These are phyloP conservation scores for Aspergillus vadensis DNA, from an alignment of 2,329 filamentous ascomycete genomes.

Conservation along the genomic window DNA sequence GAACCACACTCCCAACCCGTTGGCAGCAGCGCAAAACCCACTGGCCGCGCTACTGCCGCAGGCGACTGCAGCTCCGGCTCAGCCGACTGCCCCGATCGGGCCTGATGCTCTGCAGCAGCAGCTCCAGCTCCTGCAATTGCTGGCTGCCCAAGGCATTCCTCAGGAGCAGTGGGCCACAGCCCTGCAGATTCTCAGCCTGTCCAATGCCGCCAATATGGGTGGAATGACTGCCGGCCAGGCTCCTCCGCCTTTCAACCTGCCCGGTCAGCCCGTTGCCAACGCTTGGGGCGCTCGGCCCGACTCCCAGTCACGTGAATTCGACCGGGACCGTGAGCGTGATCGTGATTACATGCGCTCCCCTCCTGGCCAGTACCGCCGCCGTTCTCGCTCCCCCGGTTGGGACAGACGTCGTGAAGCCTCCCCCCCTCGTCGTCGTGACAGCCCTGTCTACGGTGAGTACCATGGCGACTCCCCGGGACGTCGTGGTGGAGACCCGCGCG, in stretches of 20 bases:
- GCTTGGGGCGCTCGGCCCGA: constrained; percentile 41
- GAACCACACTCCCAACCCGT: constrained; percentile 44
- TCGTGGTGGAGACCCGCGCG: constrained; percentile 59
- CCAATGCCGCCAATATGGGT: constrained; percentile 38
- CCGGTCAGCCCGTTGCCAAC: constrained; percentile 32
- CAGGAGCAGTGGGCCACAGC: constrained; percentile 72
- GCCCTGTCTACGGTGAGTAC: constrained; percentile 73
- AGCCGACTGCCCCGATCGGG: constrained; percentile 31
- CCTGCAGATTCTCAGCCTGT: constrained; percentile 53
- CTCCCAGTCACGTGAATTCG: constrained; percentile 49
- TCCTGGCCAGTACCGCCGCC: constrained; percentile 62
- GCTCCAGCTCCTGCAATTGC: constrained; percentile 71
- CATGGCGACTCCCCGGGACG: constrained; percentile 68
- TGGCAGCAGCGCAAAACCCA: constrained; percentile 43
- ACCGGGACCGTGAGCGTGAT: constrained; percentile 65
- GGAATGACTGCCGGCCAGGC: constrained; percentile 39
- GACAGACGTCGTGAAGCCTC: constrained; percentile 69
- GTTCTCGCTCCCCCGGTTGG: constrained; percentile 77
- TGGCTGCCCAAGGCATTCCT: constrained; percentile 73
- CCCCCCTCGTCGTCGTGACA: constrained; percentile 63
- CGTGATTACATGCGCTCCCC: constrained; percentile 66
- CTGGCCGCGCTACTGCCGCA: constrained; percentile 48
- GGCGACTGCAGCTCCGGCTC: constrained; percentile 32
- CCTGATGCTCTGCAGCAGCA: constrained; percentile 66
- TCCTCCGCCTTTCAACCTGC: constrained; percentile 35